Conservation (phyloP, 371 early-diverging fungal species). For the Mortierella sp. region DNA sequence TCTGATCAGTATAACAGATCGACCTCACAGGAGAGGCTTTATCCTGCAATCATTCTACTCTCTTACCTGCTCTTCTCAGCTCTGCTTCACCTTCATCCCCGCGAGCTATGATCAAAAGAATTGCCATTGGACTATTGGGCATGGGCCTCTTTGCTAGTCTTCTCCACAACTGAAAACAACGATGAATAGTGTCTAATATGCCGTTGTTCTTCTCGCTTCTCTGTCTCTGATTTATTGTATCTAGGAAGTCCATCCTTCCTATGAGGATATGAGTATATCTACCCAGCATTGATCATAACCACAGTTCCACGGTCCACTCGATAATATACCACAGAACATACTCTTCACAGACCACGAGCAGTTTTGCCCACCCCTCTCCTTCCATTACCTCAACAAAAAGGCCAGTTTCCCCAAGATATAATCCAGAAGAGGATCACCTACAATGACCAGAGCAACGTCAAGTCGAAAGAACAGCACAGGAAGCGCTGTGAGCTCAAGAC, state of each 20-base stretch:
- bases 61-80: not conserved
- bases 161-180: constrained; percentile 1
- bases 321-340: constrained; percentile 5
- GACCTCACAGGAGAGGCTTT: not conserved
- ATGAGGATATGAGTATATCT: constrained; percentile 1
- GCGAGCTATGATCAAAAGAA: not conserved
- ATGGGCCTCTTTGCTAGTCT: not conserved
- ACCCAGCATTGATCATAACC: not conserved
- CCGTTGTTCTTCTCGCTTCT: not conserved
- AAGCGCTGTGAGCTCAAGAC: constrained; percentile 26
- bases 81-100: not conserved
- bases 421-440: constrained; percentile 10
- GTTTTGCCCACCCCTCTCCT: not conserved
- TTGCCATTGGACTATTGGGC: not conserved
- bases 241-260: not conserved
- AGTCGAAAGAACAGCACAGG: constrained; percentile 46
- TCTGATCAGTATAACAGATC: not conserved
- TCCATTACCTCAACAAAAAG: not conserved
- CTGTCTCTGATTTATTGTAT: constrained; percentile 3
- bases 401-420: not conserved
- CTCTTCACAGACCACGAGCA: not conserved
- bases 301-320: not conserved
- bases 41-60: not conserved
- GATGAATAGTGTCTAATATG: not conserved
- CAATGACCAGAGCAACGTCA: constrained; percentile 52